Percentiles rank a stretch among this genome's conserved stretches.
Conservation (phyloP, 768 basidiomycete genomes). For the Calocybe gangraenosa region DNA sequence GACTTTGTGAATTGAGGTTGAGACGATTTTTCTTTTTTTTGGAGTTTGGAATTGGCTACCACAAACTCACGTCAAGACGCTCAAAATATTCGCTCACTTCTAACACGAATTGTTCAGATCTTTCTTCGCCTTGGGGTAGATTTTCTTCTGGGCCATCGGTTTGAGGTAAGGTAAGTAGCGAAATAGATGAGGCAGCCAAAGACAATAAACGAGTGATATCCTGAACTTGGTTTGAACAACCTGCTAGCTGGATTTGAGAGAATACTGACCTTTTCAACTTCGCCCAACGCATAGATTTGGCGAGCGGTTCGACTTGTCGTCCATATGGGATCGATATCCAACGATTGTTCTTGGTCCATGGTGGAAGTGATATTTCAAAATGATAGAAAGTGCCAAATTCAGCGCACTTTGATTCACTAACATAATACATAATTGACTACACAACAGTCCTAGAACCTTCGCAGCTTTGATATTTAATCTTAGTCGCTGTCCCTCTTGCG, state of each 20-base stretch:
- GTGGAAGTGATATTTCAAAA: background rate
- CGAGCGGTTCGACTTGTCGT: conserved; percentile 74
- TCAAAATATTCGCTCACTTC: conserved; percentile 87
- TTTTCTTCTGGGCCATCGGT: conserved; percentile 65
- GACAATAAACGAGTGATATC: conserved; percentile 75
- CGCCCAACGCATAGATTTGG: conserved; percentile 76
- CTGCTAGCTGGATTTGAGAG: background rate
- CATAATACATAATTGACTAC: too few relatives aligned
- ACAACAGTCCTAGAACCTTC: too few relatives aligned
- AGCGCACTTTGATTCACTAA: too few relatives aligned
- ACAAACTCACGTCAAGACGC: conserved; percentile 61
- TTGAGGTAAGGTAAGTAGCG: conserved; percentile 78
- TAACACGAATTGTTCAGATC: conserved; percentile 80
- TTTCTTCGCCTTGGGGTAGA: conserved; percentile 76
- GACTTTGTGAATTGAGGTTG: conserved; percentile 34
- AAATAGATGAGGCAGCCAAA: conserved; percentile 74
- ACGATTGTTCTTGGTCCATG: conserved; percentile 29
- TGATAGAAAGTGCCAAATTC: conserved; percentile 5
- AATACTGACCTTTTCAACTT: conserved; percentile 69
- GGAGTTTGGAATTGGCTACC: background rate
- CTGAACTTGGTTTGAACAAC: conserved; percentile 31
- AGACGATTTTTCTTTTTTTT: background rate
- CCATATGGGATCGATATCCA: conserved; percentile 78
- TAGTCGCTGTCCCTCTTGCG: conserved; percentile 17
- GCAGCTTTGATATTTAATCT: too few relatives aligned